Evolutionary conservation across 2,329 filamentous ascomycete genomes (phyloP).

Genomic region (Ustulina deusta): DNA sequence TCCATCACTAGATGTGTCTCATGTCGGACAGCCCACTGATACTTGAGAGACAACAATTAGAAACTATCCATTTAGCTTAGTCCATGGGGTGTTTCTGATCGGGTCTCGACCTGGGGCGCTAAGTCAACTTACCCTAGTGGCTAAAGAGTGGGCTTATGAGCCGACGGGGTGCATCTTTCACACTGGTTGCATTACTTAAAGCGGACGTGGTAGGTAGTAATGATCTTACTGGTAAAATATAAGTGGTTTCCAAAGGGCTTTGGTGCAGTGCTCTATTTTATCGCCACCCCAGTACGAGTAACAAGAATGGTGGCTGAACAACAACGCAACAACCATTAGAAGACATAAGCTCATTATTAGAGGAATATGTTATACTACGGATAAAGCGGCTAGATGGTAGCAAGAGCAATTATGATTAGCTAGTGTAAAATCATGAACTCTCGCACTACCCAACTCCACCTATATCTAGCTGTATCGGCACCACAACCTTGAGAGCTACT

Average conservation of each 20-base stretch:
- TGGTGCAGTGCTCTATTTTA: not conserved
- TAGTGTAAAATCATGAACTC: not conserved
- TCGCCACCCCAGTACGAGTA: not conserved
- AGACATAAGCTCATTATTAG: not conserved
- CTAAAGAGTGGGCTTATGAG: slow-evolving; percentile 14
- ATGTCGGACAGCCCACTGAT: not conserved
- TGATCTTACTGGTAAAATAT: not conserved
- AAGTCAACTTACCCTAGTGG: not conserved
- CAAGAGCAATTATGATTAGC: not conserved
- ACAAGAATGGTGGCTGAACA: not conserved
- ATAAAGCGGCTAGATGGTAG: not conserved
- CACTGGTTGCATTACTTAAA: not conserved
- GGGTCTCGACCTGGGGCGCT: not conserved
- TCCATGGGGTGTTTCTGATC: not conserved
- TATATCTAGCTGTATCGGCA: not conserved
- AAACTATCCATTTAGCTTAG: not conserved
- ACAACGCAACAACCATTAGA: not conserved
- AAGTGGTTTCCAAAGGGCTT: not conserved
- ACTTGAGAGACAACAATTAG: not conserved
- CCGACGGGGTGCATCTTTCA: not conserved
- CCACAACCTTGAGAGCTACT: not conserved
- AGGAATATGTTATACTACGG: slow-evolving; percentile 1
- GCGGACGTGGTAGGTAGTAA: not conserved
- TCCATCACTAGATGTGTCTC: not conserved
- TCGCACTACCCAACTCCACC: not conserved